Percentiles rank a stretch among this genome's conserved stretches.
Conservation (phyloP, 2,329 filamentous ascomycete genomes). For the Penicillium sp. region DNA sequence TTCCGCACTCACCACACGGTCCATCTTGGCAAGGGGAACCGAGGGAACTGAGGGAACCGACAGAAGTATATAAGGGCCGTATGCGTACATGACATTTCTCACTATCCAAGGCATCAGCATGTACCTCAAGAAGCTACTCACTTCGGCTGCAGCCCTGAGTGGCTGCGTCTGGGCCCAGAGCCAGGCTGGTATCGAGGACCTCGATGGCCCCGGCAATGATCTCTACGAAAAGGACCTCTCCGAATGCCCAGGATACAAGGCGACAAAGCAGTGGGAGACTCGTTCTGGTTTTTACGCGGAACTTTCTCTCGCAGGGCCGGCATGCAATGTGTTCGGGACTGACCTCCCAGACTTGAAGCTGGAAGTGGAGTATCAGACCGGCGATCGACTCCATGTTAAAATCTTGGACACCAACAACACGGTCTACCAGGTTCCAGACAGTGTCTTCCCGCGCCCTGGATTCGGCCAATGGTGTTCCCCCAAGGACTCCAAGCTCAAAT, state of each 20-base stretch:
- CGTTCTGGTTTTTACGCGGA: conserved; percentile 48
- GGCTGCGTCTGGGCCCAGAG: conserved; percentile 16
- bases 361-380: conserved; percentile 56
- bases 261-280: conserved; percentile 11
- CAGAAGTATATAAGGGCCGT: conserved; percentile 3
- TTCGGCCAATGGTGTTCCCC: conserved; percentile 12
- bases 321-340: conserved; percentile 58
- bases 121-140: conserved; percentile 16
- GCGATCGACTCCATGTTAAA: conserved; percentile 58
- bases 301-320: conserved; percentile 64
- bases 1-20: conserved; percentile 4
- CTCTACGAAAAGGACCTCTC: conserved; percentile 50
- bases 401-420: conserved; percentile 15
- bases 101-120: conserved; percentile 7
- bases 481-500: conserved; percentile 10
- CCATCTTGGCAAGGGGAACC: conserved; percentile 1
- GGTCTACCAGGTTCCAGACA: conserved; percentile 13
- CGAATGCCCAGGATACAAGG: conserved; percentile 14
- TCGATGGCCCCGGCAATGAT: conserved; percentile 18
- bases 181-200: conserved; percentile 27
- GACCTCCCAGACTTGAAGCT: conserved; percentile 55
- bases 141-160: conserved; percentile 12
- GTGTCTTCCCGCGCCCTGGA: conserved; percentile 24
- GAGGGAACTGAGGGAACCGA: not conserved
- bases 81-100: not conserved